Evolutionary conservation across 352 stramenopile genomes (phyloP).

Genomic region (Globisporangium lucens): DNA sequence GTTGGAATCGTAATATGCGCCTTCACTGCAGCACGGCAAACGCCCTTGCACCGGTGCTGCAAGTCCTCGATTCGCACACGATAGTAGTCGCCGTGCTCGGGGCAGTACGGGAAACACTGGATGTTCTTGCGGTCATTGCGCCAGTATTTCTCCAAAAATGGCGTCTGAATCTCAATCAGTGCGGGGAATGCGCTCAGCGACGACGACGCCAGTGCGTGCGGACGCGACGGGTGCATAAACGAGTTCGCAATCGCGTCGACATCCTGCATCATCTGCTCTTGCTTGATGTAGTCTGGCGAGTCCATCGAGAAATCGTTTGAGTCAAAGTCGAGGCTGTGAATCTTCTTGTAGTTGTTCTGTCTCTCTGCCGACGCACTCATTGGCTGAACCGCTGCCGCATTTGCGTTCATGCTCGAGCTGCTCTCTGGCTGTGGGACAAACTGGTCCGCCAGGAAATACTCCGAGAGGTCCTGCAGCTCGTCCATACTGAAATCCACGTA

Average conservation of each 20-base stretch:
- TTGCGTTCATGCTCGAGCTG: background rate
- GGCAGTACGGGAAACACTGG: conserved; percentile 89
- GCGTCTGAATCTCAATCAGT: conserved; percentile 72
- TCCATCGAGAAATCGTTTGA: conserved; percentile 32
- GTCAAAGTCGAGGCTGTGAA: conserved; percentile 77
- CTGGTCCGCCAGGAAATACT: conserved; percentile 69
- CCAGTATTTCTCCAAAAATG: conserved; percentile 89
- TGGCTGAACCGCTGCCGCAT: background rate
- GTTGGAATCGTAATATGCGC: conserved; percentile 60
- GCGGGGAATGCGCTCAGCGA: conserved; percentile 35
- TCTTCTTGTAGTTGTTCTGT: conserved; percentile 53
- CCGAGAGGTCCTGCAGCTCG: conserved; percentile 70
- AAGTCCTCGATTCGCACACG: conserved; percentile 84
- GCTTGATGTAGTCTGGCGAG: conserved; percentile 28
- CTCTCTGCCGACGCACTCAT: conserved; percentile 7
- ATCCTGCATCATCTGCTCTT: conserved; percentile 42
- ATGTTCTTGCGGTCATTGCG: conserved; percentile 92
- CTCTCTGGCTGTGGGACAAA: conserved; percentile 20
- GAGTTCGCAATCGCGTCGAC: conserved; percentile 48
- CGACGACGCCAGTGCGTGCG: conserved; percentile 12
- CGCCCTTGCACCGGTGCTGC: conserved; percentile 79
- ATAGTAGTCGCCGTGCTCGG: conserved; percentile 89
- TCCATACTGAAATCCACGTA: conserved; percentile 63
- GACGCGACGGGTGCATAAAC: conserved; percentile 39
- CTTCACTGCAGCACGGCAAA: conserved; percentile 79